phyloP scores from a whole-genome alignment of 1,284 basidiomycete genomes.

The Agaricales sp. region DNA sequence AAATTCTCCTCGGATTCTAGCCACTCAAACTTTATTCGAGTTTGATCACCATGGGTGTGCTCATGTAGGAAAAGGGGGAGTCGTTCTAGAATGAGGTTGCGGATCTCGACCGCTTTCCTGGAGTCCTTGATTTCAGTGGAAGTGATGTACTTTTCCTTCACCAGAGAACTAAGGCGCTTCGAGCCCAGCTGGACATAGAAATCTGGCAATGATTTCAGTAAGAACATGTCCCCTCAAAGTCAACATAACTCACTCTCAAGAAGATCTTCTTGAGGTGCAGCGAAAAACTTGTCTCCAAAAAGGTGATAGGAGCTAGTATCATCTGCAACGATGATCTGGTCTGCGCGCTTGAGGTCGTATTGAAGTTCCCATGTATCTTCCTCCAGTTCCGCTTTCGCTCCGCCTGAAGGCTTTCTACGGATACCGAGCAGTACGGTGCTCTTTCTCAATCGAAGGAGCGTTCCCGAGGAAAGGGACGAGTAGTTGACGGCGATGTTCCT shows the following conservation, averaged over 20 bases:
- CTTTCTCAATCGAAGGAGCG: constrained; percentile 56
- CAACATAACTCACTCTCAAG: constrained; percentile 57
- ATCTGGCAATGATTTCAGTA: constrained; percentile 23
- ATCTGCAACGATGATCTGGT: constrained; percentile 70
- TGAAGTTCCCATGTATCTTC: constrained; percentile 62
- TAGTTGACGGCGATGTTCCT: constrained; percentile 78
- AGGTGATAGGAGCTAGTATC: constrained; percentile 68
- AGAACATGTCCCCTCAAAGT: background rate
- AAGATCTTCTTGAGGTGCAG: constrained; percentile 86
- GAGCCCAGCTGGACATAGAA: constrained; percentile 66
- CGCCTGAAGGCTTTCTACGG: constrained; percentile 37
- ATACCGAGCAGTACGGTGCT: constrained; percentile 68
- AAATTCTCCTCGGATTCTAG: constrained; percentile 65
- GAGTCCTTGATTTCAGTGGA: constrained; percentile 40
- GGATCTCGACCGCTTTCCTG: constrained; percentile 38
- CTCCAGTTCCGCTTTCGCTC: constrained; percentile 30
- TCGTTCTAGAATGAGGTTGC: constrained; percentile 71
- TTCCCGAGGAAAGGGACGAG: constrained; percentile 45
- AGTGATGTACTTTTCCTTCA: constrained; percentile 69
- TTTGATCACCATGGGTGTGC: constrained; percentile 58
- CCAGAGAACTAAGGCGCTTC: constrained; percentile 55
- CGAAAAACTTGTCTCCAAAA: constrained; percentile 71
- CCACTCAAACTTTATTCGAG: constrained; percentile 66
- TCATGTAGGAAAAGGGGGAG: constrained; percentile 90
- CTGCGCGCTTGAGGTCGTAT: constrained; percentile 53